phyloP scores from a whole-genome alignment of 2,329 filamentous ascomycete genomes.

The Trichophyton equinum region DNA sequence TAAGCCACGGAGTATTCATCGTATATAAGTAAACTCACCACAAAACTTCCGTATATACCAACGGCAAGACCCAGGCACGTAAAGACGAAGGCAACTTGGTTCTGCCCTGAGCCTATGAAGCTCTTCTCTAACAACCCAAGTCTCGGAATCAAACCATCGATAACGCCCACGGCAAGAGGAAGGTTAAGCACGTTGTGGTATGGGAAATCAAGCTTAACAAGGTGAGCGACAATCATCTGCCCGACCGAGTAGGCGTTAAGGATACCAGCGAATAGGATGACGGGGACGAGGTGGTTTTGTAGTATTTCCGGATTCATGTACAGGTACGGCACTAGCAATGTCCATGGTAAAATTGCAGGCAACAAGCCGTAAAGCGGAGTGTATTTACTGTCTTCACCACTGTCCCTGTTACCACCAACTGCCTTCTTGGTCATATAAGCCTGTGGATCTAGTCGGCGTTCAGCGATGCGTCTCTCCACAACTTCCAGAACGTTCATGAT shows the following conservation, averaged over 20 bases:
- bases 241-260: constrained; percentile 93
- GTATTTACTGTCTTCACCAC: constrained; percentile 21
- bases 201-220: constrained; percentile 77
- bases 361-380: constrained; percentile 62
- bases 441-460: background rate
- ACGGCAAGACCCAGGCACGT: constrained; percentile 70
- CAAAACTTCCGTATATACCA: constrained; percentile 94
- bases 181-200: constrained; percentile 76
- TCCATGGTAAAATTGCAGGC: constrained; percentile 71
- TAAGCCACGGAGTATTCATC: background rate
- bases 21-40: constrained; percentile 38
- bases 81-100: constrained; percentile 86
- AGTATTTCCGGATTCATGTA: constrained; percentile 75
- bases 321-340: constrained; percentile 63
- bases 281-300: constrained; percentile 72
- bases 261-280: constrained; percentile 75
- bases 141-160: constrained; percentile 66
- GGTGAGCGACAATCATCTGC: constrained; percentile 87
- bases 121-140: constrained; percentile 65
- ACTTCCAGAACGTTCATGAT: constrained; percentile 73
- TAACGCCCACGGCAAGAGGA: constrained; percentile 63
- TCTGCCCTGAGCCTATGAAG: constrained; percentile 60
- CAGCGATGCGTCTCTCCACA: constrained; percentile 55
- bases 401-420: background rate
- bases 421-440: background rate